Conservation (phyloP, 495 filamentous ascomycete genomes). For the Penicillium fimorum region DNA sequence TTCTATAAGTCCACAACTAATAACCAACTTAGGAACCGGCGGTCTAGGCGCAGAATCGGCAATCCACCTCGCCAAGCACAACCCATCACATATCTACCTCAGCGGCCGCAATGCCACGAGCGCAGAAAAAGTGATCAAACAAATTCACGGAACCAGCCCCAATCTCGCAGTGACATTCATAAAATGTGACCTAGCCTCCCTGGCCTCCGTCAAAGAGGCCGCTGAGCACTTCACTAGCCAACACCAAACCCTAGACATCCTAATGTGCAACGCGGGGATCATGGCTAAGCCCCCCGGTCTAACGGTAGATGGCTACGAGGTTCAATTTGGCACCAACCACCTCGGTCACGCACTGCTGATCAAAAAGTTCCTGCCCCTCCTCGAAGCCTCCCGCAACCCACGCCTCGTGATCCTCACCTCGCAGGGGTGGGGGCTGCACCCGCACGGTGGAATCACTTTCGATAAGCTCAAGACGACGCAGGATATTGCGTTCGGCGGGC, state of each 20-base stretch:
- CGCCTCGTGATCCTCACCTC: slow-evolving; percentile 47
- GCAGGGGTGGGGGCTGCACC: slow-evolving; percentile 31
- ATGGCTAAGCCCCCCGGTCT: slow-evolving; percentile 50
- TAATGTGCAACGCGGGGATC: slow-evolving; percentile 69
- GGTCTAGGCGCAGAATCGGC: slow-evolving; percentile 60
- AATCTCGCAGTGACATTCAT: slow-evolving; percentile 36
- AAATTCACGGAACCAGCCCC: slow-evolving; percentile 39
- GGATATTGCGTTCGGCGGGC: slow-evolving; percentile 15
- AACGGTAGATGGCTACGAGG: slow-evolving; percentile 63
- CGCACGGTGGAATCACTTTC: slow-evolving; percentile 52
- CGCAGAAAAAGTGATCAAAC: slow-evolving; percentile 35
- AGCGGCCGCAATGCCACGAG: slow-evolving; percentile 49
- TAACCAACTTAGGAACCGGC: slow-evolving; percentile 27
- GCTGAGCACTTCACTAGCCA: slow-evolving; percentile 33
- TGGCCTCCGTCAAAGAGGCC: slow-evolving; percentile 40
- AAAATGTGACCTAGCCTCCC: slow-evolving; percentile 46
- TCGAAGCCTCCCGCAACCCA: slow-evolving; percentile 23
- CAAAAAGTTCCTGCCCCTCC: slow-evolving; percentile 54
- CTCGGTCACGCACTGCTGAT: slow-evolving; percentile 64
- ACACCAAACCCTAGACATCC: slow-evolving; percentile 47
- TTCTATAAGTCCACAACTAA: neutral
- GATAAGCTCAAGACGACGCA: slow-evolving; percentile 15
- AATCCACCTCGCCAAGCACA: slow-evolving; percentile 51
- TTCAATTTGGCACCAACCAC: slow-evolving; percentile 69
- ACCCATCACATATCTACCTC: slow-evolving; percentile 57